Conservation (phyloP, 2,329 filamentous ascomycete species). For the Hypomyces rosellus region DNA sequence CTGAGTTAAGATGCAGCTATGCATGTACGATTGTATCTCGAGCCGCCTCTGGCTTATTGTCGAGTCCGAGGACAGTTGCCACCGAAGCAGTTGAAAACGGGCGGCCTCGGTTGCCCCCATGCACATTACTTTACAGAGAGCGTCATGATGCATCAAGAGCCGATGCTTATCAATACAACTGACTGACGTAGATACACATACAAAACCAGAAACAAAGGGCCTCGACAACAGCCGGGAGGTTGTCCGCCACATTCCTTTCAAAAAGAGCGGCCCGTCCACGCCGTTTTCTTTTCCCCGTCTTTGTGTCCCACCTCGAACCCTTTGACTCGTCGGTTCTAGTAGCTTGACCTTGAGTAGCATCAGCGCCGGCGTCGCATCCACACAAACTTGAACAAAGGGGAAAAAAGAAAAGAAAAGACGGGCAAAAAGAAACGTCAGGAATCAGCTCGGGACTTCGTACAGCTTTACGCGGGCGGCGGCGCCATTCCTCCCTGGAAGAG, state of each 20-base stretch:
- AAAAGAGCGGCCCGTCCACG: slow-evolving; percentile 4
- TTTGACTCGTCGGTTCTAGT: neutral
- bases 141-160: too few relatives aligned
- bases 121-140: too few relatives aligned
- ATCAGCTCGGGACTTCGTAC: neutral
- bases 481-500: neutral
- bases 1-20: too few relatives aligned
- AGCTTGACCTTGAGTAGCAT: neutral
- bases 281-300: neutral
- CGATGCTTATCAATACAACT: neutral
- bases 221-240: neutral
- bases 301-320: neutral
- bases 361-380: neutral
- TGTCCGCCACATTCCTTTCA: slow-evolving; percentile 3
- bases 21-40: too few relatives aligned
- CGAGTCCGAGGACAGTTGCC: too few relatives aligned
- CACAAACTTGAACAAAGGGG: neutral
- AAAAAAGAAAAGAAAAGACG: neutral
- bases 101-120: neutral
- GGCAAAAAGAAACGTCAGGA: too few relatives aligned
- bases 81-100: too few relatives aligned
- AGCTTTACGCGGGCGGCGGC: neutral
- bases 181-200: neutral
- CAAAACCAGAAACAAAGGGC: neutral
- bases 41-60: too few relatives aligned